Evolutionary conservation across 2,329 filamentous ascomycete species (phyloP), one percentile per base, ranked within the genome.

Genomic region (Cytospora chrysosperma): DNA sequence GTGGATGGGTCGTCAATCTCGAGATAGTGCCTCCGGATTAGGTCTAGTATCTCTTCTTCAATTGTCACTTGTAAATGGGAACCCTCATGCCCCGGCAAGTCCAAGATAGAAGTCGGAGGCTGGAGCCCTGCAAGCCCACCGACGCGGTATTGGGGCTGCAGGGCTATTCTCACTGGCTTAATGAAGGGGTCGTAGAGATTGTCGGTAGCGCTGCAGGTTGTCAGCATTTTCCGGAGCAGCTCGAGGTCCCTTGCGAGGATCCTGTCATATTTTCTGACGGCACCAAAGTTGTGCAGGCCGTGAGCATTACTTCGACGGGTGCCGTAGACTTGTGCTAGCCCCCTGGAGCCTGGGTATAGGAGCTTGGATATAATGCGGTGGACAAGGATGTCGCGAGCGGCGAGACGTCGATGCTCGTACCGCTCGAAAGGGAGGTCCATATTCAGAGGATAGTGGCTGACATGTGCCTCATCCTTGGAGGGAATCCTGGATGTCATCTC

Each of bases 401-500:
- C 70, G 9, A 76, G 54, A 4, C 70, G 68, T 34, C 68, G 73
- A 62, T 76, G 74, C 9, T 72, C 70, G 60, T 76, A 77, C n/a
- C 70, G 68, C 28, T 65, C 61, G 64, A 75, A 75, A 43, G 73
- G 71, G 34, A 74, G 68, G 40, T 72, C 65, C n/a, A 71, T 68
- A 62, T 76, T 72, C 7, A 77, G 63, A 24, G 75, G 75, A 56
- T 76, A 77, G 65, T 76, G 72, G 1, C 67, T 66, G 27, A 30
- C 15, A 21, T 26, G 19, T 6, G n/a, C 26, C 27, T 21, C 26
- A 27, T 34, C 51, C 19, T 7, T 19, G 27, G n/a, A 13, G 19
- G 21, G 15, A 10, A 13, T 10, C n/a, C n/a, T 3, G 19, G 40
- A 24, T 9, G 43, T 47, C 43, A 47, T 47, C 43, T 24, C 5